Conservation (phyloP, 2,329 filamentous ascomycete genomes). For the Exserohilum rostratum region DNA sequence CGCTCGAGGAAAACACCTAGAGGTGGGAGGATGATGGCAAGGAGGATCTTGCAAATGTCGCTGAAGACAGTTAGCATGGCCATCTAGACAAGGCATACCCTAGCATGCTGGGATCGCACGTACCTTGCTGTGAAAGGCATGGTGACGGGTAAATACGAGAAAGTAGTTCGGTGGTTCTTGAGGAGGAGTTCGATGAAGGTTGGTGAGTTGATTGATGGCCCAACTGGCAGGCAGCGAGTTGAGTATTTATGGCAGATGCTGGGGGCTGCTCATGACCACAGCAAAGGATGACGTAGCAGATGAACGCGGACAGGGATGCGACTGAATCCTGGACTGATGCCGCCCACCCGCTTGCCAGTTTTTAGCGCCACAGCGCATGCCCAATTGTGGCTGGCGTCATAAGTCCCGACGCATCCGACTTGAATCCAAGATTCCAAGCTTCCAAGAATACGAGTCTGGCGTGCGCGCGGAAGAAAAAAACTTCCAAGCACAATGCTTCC, state of each 20-base stretch:
- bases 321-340: too few species aligned
- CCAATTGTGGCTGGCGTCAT: constrained; percentile 12
- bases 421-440: constrained; percentile 4
- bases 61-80: constrained; percentile 39
- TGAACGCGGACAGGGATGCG: constrained; percentile 5
- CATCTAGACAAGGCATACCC: background rate
- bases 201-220: constrained; percentile 8
- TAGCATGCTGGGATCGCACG: constrained; percentile 26
- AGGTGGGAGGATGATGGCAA: constrained; percentile 88
- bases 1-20: constrained; percentile 94
- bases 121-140: constrained; percentile 68
- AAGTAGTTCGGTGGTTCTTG: background rate
- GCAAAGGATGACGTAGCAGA: constrained; percentile 21
- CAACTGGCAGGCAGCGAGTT: constrained; percentile 15
- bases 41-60: constrained; percentile 81
- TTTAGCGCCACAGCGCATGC: constrained; percentile 18
- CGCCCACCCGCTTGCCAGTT: constrained; percentile 18
- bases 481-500: constrained; percentile 2
- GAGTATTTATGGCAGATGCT: constrained; percentile 36
- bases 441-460: background rate
- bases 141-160: constrained; percentile 43
- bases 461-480: background rate
- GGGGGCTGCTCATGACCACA: constrained; percentile 27
- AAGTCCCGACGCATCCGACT: constrained; percentile 6
- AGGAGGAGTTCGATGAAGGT: constrained; percentile 3